Conservation (phyloP, 2,329 filamentous ascomycete genomes). For the Colletotrichum limetticola region DNA sequence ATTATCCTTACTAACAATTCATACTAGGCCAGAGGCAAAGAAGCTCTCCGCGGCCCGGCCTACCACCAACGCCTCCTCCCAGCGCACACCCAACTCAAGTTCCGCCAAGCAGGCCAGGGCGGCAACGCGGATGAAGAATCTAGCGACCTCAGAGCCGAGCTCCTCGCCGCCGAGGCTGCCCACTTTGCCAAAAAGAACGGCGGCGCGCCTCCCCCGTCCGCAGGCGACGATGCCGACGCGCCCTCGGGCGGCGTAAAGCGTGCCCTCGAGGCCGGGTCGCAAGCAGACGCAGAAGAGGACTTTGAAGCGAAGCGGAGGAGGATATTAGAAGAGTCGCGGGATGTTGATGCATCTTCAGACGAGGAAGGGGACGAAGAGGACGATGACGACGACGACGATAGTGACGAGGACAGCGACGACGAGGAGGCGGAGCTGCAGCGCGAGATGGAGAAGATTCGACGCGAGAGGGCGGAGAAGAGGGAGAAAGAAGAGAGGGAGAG, state of each 20-base stretch:
- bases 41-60: constrained; percentile 89
- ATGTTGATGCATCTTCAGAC: constrained; percentile 84
- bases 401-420: constrained; percentile 78
- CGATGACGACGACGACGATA: constrained; percentile 57
- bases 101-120: constrained; percentile 87
- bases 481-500: constrained; percentile 64
- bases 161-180: constrained; percentile 87
- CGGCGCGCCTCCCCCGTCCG: constrained; percentile 54
- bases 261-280: constrained; percentile 64
- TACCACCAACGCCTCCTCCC: constrained; percentile 97
- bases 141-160: constrained; percentile 88
- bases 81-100: constrained; percentile 93
- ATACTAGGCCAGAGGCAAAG: constrained; percentile 85
- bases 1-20: constrained; percentile 40
- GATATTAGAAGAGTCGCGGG: constrained; percentile 87
- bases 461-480: constrained; percentile 82
- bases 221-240: constrained; percentile 56
- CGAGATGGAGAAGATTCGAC: constrained; percentile 93
- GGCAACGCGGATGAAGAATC: constrained; percentile 75
- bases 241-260: constrained; percentile 67
- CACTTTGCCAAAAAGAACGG: constrained; percentile 89
- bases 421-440: constrained; percentile 90
- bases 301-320: constrained; percentile 84
- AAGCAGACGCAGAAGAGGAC: constrained; percentile 67
- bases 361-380: constrained; percentile 67